phyloP scores from a whole-genome alignment of 2,329 filamentous ascomycete genomes.

The Fusarium burgessii region DNA sequence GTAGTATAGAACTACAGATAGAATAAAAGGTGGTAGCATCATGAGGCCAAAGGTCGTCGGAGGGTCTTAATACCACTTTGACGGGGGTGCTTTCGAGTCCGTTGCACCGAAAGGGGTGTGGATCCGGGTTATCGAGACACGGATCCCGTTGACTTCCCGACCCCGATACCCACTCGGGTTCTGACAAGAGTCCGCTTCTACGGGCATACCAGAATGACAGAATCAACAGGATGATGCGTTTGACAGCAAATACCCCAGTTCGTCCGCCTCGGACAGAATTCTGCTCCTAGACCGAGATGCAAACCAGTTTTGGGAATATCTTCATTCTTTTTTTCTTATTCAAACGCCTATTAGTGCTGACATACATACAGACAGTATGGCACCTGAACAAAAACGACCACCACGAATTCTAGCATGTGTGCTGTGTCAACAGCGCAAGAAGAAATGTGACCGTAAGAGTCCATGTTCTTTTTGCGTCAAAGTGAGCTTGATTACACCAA shows the following conservation, averaged over 20 bases:
- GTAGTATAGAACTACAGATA: not conserved
- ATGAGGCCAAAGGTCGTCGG: conserved; percentile 1
- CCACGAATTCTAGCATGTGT: conserved; percentile 33
- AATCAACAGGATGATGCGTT: not conserved
- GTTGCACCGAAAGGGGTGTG: conserved; percentile 23
- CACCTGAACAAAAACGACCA: conserved; percentile 18
- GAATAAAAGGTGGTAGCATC: not conserved
- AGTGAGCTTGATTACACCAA: not conserved
- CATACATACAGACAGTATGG: conserved; percentile 12
- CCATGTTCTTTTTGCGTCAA: conserved; percentile 39
- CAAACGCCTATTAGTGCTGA: not conserved
- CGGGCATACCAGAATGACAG: not conserved
- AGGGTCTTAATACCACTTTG: conserved; percentile 28
- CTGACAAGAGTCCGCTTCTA: conserved; percentile 15
- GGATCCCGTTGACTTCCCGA: conserved; percentile 33
- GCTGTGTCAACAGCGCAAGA: conserved; percentile 38
- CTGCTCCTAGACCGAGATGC: conserved; percentile 2
- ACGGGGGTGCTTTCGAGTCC: conserved; percentile 14
- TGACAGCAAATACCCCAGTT: conserved; percentile 31
- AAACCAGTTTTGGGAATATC: not conserved
- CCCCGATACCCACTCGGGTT: conserved; percentile 27
- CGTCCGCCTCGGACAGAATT: conserved; percentile 7
- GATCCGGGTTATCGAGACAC: conserved; percentile 15
- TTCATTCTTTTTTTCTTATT: not conserved
- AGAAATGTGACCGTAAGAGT: conserved; percentile 37